Evolutionary conservation across 495 filamentous ascomycete genomes (phyloP), one percentile per base, ranked within the genome.

Genomic region (Aspergillus incahuasiensis): DNA sequence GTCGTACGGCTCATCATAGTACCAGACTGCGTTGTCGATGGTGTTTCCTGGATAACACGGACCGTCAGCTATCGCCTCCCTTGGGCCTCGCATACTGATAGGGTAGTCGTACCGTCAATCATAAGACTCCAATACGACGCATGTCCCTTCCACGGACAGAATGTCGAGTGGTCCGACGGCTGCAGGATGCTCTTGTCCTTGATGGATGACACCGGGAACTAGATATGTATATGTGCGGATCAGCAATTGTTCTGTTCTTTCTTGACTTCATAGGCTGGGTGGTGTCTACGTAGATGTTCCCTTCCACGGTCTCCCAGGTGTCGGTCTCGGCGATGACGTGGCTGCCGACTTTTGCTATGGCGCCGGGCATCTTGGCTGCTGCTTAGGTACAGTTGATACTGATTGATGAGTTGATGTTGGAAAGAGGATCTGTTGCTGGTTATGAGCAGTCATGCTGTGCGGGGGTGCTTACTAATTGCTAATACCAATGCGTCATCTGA

Each of bases 71-170:
- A 7, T 18, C 12, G 38, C 38, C 1, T 18, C 2, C 18, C 38
- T 3, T 18, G 3, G n/a, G 15, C 5, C 38, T 16, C n/a, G 3
- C 4, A 12, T 16, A 13, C 18, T 6, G 38, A n/a, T 13, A 4
- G 16, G 2, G 38, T 1, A 39, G 48, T 24, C 70, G 25, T 58
- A 83, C 82, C 82, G 56, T 81, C 78, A 22, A 79, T 73, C 15
- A 75, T 75, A 52, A 90, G 68, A 13, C 75, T 82, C 66, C 88
- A 89, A 63, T 89, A 90, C 8, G 74, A 79, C 1, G 85, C 82
- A 32, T 76, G 67, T n/a, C 87, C 87, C 60, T 90, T 90, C 86
- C 86, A 89, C 1, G 76, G 72, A 63, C 87, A 90, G 45, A 71
- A 55, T 0, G 83, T 87, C 24, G 68, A 71, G 11, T 73, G 75